These are phyloP conservation scores for Asterochloris erici DNA, from an alignment of 139 green algal species.

Conservation along the genomic window DNA sequence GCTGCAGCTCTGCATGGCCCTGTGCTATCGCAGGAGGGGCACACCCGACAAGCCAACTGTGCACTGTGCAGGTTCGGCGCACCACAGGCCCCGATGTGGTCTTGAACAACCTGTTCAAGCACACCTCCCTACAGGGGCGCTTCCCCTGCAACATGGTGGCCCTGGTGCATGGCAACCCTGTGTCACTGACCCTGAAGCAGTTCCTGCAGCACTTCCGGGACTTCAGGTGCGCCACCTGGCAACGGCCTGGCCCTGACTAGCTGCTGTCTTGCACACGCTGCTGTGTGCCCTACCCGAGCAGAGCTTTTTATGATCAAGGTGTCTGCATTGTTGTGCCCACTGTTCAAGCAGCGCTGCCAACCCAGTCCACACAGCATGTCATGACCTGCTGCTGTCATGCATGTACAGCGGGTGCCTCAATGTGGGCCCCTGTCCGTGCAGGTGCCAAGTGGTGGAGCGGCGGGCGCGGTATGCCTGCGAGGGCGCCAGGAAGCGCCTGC, in stretches of 20 bases:
- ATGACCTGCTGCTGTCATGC: background rate
- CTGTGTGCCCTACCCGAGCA: too few relatives aligned
- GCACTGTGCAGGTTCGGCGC: background rate
- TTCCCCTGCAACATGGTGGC: constrained; percentile 85
- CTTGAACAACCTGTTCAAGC: constrained; percentile 78
- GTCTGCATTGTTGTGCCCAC: background rate
- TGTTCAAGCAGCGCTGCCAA: background rate
- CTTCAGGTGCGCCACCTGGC: constrained; percentile 54
- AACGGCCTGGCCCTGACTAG: background rate
- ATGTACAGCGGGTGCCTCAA: background rate
- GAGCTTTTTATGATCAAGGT: background rate
- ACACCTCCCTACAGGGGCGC: constrained; percentile 74
- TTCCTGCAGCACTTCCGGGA: constrained; percentile 76
- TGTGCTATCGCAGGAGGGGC: too few relatives aligned
- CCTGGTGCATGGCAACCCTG: constrained; percentile 57
- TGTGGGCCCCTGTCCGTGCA: constrained; percentile 12
- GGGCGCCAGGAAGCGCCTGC: constrained; percentile 57
- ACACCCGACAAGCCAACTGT: constrained; percentile 43
- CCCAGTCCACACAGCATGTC: background rate
- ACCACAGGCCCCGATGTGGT: constrained; percentile 45
- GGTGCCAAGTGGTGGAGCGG: constrained; percentile 64
- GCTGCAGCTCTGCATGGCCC: too few relatives aligned
- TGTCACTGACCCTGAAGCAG: constrained; percentile 61
- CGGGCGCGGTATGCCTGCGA: constrained; percentile 54
- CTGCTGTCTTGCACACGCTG: background rate